Conservation (phyloP, 805 yeast genomes). For the Lachancea lanzarotensis region DNA sequence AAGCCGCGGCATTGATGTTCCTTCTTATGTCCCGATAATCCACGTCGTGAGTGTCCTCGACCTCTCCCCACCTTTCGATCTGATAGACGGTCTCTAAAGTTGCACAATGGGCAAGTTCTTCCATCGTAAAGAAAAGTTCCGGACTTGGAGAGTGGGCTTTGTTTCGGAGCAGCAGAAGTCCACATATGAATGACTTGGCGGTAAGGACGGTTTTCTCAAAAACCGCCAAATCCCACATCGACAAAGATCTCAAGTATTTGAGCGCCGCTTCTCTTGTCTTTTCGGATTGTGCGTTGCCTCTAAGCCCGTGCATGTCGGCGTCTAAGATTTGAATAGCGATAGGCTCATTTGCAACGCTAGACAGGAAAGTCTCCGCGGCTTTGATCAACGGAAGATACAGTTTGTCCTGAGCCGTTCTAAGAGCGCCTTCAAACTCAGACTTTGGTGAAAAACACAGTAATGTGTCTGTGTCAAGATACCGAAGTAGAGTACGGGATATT, state of each 20-base stretch:
- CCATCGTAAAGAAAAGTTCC: slow-evolving; percentile 41
- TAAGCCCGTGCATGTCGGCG: slow-evolving; percentile 71
- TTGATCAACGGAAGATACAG: slow-evolving; percentile 67
- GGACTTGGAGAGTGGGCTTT: slow-evolving; percentile 15
- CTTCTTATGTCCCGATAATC: slow-evolving; percentile 84
- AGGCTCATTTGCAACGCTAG: slow-evolving; percentile 24
- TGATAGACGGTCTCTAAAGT: slow-evolving; percentile 80
- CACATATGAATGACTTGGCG: slow-evolving; percentile 82
- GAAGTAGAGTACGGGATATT: slow-evolving; percentile 54
- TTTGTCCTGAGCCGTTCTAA: slow-evolving; percentile 75
- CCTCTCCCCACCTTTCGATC: slow-evolving; percentile 94
- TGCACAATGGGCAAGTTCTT: slow-evolving; percentile 69
- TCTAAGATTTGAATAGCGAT: slow-evolving; percentile 57
- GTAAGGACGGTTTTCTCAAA: slow-evolving; percentile 84
- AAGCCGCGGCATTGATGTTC: slow-evolving; percentile 71
- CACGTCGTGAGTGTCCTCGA: slow-evolving; percentile 98
- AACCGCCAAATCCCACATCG: slow-evolving; percentile 75
- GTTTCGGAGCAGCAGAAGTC: slow-evolving; percentile 56
- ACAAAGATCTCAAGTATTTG: slow-evolving; percentile 56
- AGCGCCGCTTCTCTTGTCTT: slow-evolving; percentile 56
- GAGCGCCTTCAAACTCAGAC: slow-evolving; percentile 73
- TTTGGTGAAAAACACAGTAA: slow-evolving; percentile 76
- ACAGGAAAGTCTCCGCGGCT: slow-evolving; percentile 56
- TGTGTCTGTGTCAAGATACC: slow-evolving; percentile 92
- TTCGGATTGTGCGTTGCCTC: slow-evolving; percentile 68